A percentile compares a stretch with the other conserved stretches of the same genome.
These are phyloP conservation scores for Alternaria sp. DNA, from an alignment of 2,329 filamentous ascomycete genomes.

Conservation along the genomic window DNA sequence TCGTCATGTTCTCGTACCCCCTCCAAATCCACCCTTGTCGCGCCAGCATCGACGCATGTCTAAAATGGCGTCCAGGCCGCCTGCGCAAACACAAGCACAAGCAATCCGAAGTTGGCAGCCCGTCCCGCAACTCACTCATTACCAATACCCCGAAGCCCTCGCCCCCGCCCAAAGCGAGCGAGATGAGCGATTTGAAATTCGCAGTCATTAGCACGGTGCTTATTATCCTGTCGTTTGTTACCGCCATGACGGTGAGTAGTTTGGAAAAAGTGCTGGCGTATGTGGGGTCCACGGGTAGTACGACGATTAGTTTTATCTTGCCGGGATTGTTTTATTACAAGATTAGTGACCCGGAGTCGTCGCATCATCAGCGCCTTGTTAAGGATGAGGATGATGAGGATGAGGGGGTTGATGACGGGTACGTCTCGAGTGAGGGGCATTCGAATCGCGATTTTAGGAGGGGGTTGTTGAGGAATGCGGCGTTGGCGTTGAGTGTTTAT, in stretches of 20 bases:
- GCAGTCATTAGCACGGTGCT: constrained; percentile 88
- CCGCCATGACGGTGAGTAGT: constrained; percentile 88
- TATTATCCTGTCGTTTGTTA: constrained; percentile 83
- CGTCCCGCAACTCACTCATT: constrained; percentile 57
- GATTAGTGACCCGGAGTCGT: constrained; percentile 88
- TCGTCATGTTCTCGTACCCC: constrained; percentile 96
- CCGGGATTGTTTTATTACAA: constrained; percentile 99
- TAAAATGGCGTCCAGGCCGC: constrained; percentile 80
- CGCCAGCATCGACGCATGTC: constrained; percentile 92
- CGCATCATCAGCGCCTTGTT: constrained; percentile 82
- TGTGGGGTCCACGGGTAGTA: constrained; percentile 92
- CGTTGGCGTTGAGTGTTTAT: constrained; percentile 81
- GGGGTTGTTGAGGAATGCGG: constrained; percentile 72
- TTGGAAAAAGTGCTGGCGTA: constrained; percentile 93
- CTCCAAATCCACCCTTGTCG: constrained; percentile 95
- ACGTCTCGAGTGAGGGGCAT: constrained; percentile 55
- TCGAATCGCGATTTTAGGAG: constrained; percentile 70
- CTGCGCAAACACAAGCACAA: constrained; percentile 21
- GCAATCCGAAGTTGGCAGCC: constrained; percentile 48
- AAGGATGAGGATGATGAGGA: constrained; percentile 92
- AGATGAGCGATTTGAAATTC: constrained; percentile 88
- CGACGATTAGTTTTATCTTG: constrained; percentile 95
- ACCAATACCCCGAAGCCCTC: constrained; percentile 42
- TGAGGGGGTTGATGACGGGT: constrained; percentile 61
- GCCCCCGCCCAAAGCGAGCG: constrained; percentile 44